phyloP scores from a whole-genome alignment of 1,139 yeast species.

The Meyerozyma athensensis region DNA sequence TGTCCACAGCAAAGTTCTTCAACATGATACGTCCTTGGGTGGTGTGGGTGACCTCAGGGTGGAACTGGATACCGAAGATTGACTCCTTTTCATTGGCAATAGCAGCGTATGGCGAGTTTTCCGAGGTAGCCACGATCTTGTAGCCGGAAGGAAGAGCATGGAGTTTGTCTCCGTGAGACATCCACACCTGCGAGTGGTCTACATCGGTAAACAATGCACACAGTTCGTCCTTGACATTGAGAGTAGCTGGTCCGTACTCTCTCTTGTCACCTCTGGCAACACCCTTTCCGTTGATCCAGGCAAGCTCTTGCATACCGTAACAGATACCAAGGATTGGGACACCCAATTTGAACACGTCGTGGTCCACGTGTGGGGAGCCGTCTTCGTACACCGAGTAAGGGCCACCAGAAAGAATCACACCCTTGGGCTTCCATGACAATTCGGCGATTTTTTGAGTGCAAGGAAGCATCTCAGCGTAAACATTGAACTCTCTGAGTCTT shows the following conservation, averaged over 20 bases:
- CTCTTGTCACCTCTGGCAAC: constrained; percentile 97
- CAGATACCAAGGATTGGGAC: constrained; percentile 98
- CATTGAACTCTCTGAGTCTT: constrained; percentile 95
- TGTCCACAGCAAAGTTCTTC: constrained; percentile 86
- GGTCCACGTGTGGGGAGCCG: constrained; percentile 97
- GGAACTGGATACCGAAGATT: constrained; percentile 96
- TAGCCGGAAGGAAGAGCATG: constrained; percentile 86
- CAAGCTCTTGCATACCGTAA: constrained; percentile 98
- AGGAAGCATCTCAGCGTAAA: constrained; percentile 98
- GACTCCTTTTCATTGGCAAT: constrained; percentile 68
- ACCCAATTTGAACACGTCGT: constrained; percentile 78
- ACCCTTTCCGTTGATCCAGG: constrained; percentile 96
- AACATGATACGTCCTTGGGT: constrained; percentile 82
- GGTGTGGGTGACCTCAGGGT: constrained; percentile 98
- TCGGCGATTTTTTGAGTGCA: constrained; percentile 96
- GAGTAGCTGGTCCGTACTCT: constrained; percentile 95
- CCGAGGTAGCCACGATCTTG: constrained; percentile 85
- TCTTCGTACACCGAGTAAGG: constrained; percentile 96
- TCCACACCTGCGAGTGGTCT: constrained; percentile 95
- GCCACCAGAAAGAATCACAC: constrained; percentile 94
- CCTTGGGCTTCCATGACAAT: constrained; percentile 91
- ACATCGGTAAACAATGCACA: constrained; percentile 82
- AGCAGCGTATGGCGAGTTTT: constrained; percentile 94
- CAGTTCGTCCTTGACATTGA: constrained; percentile 62
- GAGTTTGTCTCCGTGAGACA: constrained; percentile 98